Evolutionary conservation across 257 asterid genomes (phyloP), one percentile per base, ranked within the genome.

Genomic region (Leonotis leonurus): DNA sequence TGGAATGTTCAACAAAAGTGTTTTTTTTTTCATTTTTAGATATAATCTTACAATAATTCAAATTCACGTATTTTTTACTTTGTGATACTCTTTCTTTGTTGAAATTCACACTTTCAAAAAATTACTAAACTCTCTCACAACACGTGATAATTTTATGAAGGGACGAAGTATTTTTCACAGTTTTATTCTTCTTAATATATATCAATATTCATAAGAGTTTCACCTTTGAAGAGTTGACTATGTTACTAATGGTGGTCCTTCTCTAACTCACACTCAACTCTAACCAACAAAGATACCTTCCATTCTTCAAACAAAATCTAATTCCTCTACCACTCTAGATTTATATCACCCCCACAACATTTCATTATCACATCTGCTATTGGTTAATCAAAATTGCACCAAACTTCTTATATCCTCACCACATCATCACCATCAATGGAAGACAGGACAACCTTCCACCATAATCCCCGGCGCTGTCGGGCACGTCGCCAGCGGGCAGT

Each of bases 401-500:
- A 36, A 44, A 2, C 39, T 11, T 33, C 26, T 61, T 58, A 20
- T 56, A 11, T 1, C 21, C 5, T 5, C 26, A 22, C 41, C n/a
- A n/a, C 21, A 51, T 12, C 55, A 25, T 8, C 62, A 17, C n/a
- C 7, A 51, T 74, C 82, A 85, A 40, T 80, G 63, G 64, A 90
- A 85, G 73, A 88, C 84, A 0, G 98, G 96, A 67, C 96, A 90
- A 0, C 96, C 98, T 59, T 65, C 8, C 21, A 86, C 88, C 46
- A 61, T 56, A 36, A 91, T 82, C 49, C 96, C 96, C 0, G 88
- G 88, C 3, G 96, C 98, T 0, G 98, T 91, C 0, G 96, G 98
- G 77, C 98, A 91, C 8, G 92, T 26, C 3, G 98, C 98, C 76
- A 91, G 53, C 12, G 98, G 95, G 60, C 98, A 91, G 50, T 88